A percentile compares a stretch with the other conserved stretches of the same genome.
phyloP scores from a whole-genome alignment of 352 stramenopile species.

The Globisporangium orthogonon region DNA sequence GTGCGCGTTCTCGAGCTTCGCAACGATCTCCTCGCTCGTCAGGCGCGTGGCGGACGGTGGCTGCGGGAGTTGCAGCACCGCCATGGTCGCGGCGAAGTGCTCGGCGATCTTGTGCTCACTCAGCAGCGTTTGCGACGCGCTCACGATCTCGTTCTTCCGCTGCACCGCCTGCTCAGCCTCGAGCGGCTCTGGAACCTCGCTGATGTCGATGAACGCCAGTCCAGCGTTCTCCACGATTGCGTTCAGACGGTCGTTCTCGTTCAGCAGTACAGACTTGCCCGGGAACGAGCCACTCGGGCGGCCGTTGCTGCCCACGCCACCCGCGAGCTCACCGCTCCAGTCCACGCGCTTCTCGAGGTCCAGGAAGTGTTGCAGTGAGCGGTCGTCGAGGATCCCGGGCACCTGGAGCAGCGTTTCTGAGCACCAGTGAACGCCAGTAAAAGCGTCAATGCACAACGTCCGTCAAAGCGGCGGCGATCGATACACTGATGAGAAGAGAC shows the following conservation, averaged over 20 bases:
- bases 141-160: constrained; percentile 72
- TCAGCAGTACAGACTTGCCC: constrained; percentile 49
- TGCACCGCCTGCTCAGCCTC: constrained; percentile 72
- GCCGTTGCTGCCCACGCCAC: constrained; percentile 31
- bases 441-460: neutral
- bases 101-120: constrained; percentile 48
- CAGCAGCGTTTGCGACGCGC: constrained; percentile 34
- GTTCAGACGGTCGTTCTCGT: constrained; percentile 70
- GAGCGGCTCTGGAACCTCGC: constrained; percentile 70
- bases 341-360: constrained; percentile 79
- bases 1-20: constrained; percentile 36
- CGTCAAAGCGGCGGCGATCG: no score
- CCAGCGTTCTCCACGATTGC: constrained; percentile 71
- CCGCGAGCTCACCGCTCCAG: constrained; percentile 39
- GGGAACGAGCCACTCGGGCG: constrained; percentile 39
- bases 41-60: constrained; percentile 17
- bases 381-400: constrained; percentile 69
- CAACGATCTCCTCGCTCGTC: constrained; percentile 38
- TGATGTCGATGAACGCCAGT: constrained; percentile 81
- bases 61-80: constrained; percentile 27
- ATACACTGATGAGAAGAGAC: no score
- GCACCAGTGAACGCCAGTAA: neutral
- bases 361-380: constrained; percentile 70
- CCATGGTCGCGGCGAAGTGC: constrained; percentile 42
- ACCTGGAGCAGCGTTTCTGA: constrained; percentile 52